phyloP scores from a whole-genome alignment of 805 yeast genomes.

The Saccharomycopsis synnaedendra region DNA sequence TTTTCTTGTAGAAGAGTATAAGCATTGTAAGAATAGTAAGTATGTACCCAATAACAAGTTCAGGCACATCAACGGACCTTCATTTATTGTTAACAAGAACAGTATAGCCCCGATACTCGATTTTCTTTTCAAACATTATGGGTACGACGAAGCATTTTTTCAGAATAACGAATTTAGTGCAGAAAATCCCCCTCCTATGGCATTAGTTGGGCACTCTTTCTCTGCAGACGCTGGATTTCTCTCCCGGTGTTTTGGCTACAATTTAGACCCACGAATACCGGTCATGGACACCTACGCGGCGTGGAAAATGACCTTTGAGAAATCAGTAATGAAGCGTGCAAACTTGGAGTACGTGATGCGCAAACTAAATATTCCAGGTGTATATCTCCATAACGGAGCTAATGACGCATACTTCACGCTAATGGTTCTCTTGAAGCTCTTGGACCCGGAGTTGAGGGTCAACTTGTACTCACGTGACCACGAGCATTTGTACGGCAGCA shows the following conservation, averaged over 20 bases:
- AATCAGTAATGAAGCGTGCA: constrained; percentile 18
- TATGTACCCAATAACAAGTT: constrained; percentile 45
- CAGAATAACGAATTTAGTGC: constrained; percentile 16
- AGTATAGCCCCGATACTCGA: constrained; percentile 27
- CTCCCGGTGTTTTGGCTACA: constrained; percentile 28
- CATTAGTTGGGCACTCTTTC: constrained; percentile 51
- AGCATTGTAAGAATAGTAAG: constrained; percentile 32
- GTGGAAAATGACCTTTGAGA: constrained; percentile 19
- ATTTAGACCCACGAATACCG: constrained; percentile 21
- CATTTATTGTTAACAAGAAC: constrained; percentile 28
- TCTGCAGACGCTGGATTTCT: constrained; percentile 45
- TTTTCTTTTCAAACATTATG: constrained; percentile 32
- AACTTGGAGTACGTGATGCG: constrained; percentile 37
- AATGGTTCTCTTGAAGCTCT: constrained; percentile 33
- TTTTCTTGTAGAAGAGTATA: constrained; percentile 34
- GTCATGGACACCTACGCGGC: constrained; percentile 26
- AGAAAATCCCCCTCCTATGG: constrained; percentile 19
- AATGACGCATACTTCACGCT: constrained; percentile 62
- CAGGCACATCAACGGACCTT: constrained; percentile 38
- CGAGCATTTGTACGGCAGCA: background rate
- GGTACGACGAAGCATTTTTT: constrained; percentile 22
- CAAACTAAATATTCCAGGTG: constrained; percentile 41
- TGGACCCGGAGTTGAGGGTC: constrained; percentile 33
- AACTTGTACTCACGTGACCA: constrained; percentile 16
- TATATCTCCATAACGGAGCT: constrained; percentile 58